Evolutionary conservation across 441 rosid species (phyloP).

Genomic region (Euphorbia corollata): DNA sequence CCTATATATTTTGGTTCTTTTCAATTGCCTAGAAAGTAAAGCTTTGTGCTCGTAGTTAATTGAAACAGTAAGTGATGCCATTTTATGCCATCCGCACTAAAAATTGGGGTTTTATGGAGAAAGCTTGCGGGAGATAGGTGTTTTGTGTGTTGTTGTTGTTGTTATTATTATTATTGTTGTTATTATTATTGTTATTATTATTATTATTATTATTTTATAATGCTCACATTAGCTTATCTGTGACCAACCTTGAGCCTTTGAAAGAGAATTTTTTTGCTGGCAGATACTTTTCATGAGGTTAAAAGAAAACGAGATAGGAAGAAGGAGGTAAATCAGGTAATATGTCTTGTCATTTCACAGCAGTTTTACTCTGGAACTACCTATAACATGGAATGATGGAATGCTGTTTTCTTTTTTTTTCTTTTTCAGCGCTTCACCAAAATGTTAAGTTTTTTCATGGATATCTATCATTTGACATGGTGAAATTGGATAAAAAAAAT

Average conservation of each 20-base stretch:
- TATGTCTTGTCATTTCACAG: constrained; percentile 15
- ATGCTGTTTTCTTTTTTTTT: too few species aligned
- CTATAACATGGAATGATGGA: not conserved
- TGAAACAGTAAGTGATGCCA: not conserved
- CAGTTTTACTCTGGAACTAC: not conserved
- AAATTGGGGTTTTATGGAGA: not conserved
- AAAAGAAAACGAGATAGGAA: constrained; percentile 29
- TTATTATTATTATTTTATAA: not conserved
- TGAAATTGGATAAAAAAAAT: not conserved
- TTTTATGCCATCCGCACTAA: not conserved
- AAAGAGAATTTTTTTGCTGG: constrained; percentile 16
- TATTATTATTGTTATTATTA: too few species aligned
- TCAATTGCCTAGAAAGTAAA: not conserved
- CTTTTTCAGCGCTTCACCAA: not conserved
- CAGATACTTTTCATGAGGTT: constrained; percentile 26
- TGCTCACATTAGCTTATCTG: not conserved
- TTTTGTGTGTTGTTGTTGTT: too few species aligned
- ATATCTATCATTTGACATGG: not conserved
- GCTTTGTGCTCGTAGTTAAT: not conserved
- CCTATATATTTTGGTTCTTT: not conserved
- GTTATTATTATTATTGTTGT: not conserved
- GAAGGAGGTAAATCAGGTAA: constrained; percentile 64
- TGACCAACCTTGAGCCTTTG: not conserved
- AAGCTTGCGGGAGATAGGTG: not conserved
- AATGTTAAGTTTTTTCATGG: not conserved